phyloP scores from a whole-genome alignment of 1,139 yeast genomes.

The Yamadazyma dendronema region DNA sequence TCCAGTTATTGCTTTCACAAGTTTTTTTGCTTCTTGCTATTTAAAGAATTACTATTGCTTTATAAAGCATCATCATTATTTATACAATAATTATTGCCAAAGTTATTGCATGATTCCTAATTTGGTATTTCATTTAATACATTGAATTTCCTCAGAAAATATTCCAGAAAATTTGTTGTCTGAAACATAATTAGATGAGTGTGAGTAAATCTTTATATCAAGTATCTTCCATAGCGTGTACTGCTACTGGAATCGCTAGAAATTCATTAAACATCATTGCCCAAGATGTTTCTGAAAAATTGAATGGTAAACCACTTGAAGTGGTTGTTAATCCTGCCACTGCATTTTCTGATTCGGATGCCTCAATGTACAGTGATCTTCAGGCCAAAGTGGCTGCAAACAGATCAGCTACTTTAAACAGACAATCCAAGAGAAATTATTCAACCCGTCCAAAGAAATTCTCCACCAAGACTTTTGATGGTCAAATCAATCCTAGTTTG shows the following conservation, averaged over 20 bases:
- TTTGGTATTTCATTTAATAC: background rate
- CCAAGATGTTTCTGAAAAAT: slow-evolving; percentile 2
- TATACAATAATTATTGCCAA: background rate
- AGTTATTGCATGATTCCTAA: background rate
- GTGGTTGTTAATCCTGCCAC: slow-evolving; percentile 5
- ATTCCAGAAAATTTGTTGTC: background rate
- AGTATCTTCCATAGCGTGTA: slow-evolving; percentile 8
- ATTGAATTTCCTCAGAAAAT: background rate
- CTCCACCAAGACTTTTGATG: slow-evolving; percentile 14
- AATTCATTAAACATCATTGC: slow-evolving; percentile 3
- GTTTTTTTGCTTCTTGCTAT: background rate
- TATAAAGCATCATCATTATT: background rate
- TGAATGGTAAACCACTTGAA: slow-evolving; percentile 1
- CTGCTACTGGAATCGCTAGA: slow-evolving; percentile 6
- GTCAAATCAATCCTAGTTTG: slow-evolving; percentile 9
- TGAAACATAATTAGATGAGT: background rate
- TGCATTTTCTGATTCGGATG: background rate
- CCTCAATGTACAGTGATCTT: slow-evolving; percentile 9
- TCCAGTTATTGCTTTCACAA: slow-evolving; percentile 1
- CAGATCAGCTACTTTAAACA: slow-evolving; percentile 5
- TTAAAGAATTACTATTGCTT: background rate
- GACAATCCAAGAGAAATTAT: slow-evolving; percentile 10
- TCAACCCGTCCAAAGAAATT: slow-evolving; percentile 11
- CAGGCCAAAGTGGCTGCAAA: slow-evolving; percentile 6
- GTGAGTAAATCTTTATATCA: slow-evolving; percentile 12